phyloP scores from a whole-genome alignment of 2,329 filamentous ascomycete species.

The Aureobasidium sp. region DNA sequence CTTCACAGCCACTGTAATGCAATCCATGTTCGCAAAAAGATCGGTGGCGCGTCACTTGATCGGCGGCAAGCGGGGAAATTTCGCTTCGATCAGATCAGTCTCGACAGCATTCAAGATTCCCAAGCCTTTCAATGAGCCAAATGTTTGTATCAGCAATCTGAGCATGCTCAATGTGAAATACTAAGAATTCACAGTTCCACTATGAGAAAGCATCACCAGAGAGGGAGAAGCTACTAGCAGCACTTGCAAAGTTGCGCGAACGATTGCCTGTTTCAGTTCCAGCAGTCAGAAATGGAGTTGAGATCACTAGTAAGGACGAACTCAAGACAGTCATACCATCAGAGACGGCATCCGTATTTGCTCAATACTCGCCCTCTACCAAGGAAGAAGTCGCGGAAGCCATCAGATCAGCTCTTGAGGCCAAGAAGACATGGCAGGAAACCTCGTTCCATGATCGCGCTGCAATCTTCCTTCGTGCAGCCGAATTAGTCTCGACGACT shows the following conservation, averaged over 20 bases:
- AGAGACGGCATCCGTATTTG: neutral
- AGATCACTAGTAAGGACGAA: neutral
- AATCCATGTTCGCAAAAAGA: too few relatives aligned
- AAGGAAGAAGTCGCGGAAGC: neutral
- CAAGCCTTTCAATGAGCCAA: neutral
- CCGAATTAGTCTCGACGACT: conserved; percentile 27
- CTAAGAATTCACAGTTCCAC: neutral
- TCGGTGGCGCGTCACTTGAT: too few relatives aligned
- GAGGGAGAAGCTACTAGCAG: neutral
- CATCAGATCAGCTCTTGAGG: too few relatives aligned
- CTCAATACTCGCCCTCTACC: neutral
- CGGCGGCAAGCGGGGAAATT: too few relatives aligned
- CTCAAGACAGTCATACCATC: neutral
- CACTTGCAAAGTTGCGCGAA: neutral
- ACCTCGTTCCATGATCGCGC: conserved; percentile 19
- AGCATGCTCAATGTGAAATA: neutral
- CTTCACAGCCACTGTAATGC: too few relatives aligned
- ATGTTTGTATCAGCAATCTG: neutral
- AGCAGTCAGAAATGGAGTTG: neutral
- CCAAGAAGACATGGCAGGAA: too few relatives aligned
- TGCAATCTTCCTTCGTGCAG: conserved; percentile 32
- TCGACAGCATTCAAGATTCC: neutral
- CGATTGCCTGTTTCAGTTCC: neutral
- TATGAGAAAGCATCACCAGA: neutral
- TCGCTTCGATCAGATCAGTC: neutral